Conservation (phyloP, 2,329 filamentous ascomycete species). For the Penicillium thymicola region DNA sequence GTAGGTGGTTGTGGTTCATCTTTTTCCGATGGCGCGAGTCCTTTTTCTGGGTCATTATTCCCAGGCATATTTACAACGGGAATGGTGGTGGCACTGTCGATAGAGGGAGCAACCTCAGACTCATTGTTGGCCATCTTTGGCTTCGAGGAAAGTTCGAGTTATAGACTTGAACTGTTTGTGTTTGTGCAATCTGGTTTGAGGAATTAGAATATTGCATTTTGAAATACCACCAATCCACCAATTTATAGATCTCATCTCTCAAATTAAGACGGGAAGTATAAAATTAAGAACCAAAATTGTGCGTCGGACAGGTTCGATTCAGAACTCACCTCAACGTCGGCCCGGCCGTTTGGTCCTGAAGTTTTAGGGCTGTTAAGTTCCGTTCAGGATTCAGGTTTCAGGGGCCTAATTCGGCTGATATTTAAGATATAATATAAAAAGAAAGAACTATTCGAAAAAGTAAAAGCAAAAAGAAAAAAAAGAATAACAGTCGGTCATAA, state of each 20-base stretch:
- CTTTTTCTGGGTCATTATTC: slow-evolving; percentile 14
- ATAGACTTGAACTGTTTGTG: neutral
- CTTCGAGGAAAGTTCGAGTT: neutral
- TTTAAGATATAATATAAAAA: neutral
- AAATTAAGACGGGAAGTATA: neutral
- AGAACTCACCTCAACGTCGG: slow-evolving; percentile 1
- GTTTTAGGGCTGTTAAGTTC: neutral
- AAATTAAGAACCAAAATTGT: slow-evolving; percentile 1
- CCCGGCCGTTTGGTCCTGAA: neutral
- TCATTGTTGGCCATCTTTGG: neutral
- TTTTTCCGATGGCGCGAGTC: neutral
- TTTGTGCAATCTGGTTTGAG: neutral
- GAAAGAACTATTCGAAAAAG: neutral
- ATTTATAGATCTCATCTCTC: neutral
- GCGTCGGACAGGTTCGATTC: neutral
- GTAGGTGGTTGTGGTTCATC: neutral
- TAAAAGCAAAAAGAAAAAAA: no score
- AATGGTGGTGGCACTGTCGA: slow-evolving; percentile 10
- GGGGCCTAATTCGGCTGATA: neutral
- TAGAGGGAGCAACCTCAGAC: neutral
- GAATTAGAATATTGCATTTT: neutral
- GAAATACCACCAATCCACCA: neutral
- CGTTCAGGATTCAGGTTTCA: neutral
- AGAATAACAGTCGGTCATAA: neutral
- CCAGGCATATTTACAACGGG: slow-evolving; percentile 6